Evolutionary conservation across 2,329 filamentous ascomycete species (phyloP).

Genomic region (Penicillium psychrosexuale): DNA sequence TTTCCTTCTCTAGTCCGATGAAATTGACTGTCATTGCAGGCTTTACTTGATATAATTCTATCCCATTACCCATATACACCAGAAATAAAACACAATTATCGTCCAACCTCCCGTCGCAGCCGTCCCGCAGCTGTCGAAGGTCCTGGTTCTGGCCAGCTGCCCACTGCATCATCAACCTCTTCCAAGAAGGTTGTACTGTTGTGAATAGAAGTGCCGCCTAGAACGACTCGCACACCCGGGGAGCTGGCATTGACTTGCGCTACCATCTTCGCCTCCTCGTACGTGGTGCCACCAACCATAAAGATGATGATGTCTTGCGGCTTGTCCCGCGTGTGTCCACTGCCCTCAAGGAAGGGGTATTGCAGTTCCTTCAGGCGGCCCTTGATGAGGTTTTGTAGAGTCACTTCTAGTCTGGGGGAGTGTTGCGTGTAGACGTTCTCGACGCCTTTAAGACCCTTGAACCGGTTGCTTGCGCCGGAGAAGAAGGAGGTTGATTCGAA

Average conservation of each 20-base stretch:
- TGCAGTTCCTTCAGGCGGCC: slow-evolving; percentile 80
- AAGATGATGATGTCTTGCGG: slow-evolving; percentile 96
- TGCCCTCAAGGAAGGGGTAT: slow-evolving; percentile 90
- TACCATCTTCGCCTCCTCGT: slow-evolving; percentile 94
- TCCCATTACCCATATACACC: slow-evolving; percentile 3
- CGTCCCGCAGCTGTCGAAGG: slow-evolving; percentile 60
- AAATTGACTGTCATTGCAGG: neutral
- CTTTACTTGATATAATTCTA: neutral
- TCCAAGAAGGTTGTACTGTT: slow-evolving; percentile 86
- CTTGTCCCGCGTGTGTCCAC: slow-evolving; percentile 83
- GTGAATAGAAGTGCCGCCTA: slow-evolving; percentile 84
- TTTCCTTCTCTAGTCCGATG: neutral
- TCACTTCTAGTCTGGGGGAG: slow-evolving; percentile 80
- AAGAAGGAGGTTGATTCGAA: slow-evolving; percentile 93
- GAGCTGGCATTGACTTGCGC: slow-evolving; percentile 91
- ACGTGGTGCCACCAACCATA: slow-evolving; percentile 88
- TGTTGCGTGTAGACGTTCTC: slow-evolving; percentile 99
- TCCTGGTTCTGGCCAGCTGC: slow-evolving; percentile 73
- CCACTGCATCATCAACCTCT: slow-evolving; percentile 85
- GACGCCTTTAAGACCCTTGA: slow-evolving; percentile 93
- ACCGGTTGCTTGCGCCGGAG: slow-evolving; percentile 77
- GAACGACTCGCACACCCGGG: slow-evolving; percentile 81
- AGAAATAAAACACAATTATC: slow-evolving; percentile 31
- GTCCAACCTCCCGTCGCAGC: slow-evolving; percentile 60
- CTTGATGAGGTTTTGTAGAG: slow-evolving; percentile 89